Evolutionary conservation across 108 stramenopile species (phyloP), one percentile per base, ranked within the genome.

Genomic region (Aurantiochytrium sp.): DNA sequence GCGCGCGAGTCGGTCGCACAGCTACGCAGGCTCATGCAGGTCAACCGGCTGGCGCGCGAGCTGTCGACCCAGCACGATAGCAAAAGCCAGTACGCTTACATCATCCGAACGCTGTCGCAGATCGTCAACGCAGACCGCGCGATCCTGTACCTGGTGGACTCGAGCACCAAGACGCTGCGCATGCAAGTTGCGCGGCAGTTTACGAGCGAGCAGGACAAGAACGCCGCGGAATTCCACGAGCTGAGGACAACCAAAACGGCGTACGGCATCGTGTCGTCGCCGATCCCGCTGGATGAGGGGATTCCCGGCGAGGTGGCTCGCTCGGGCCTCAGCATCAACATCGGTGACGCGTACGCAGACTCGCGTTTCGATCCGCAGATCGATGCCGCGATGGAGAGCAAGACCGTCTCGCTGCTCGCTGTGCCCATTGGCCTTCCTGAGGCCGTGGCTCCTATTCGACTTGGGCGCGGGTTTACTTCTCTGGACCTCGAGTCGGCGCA

Each of bases 381-480:
- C 21, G 93, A 94, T 85, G 54, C 86, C 31, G 59, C 37, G 8
- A 73, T 89, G 4, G 93, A 93, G 3, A 93, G 69, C 88, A 68
- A 89, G 68, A 94, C 94, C 50, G 54, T 85, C 27, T 88, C 92
- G 21, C 34, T 93, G 21, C 65, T 94, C 21, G 89, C 69, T 73
- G 91, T 90, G 2, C 91, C 93, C 12, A 87, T 94, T 19, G 37
- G 42, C 21, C 50, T 48, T 4, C n/a, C 45, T 42, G 73, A 41
- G n/a, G 12, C 42, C n/a, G 45, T 8, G 19, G 73, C 73, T 6
- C 73, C 42, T 1, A 24, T 81, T 12, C 36, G 39, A 8, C 73
- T 41, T 48, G 73, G 73, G 27, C 59, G 59, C 27, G 59, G 59
- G 27, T 65, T 65, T 65, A 65, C 59, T 12, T 24, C 59, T 0